phyloP scores from a whole-genome alignment of 495 filamentous ascomycete species.

The Hypoxylon cercidicola region DNA sequence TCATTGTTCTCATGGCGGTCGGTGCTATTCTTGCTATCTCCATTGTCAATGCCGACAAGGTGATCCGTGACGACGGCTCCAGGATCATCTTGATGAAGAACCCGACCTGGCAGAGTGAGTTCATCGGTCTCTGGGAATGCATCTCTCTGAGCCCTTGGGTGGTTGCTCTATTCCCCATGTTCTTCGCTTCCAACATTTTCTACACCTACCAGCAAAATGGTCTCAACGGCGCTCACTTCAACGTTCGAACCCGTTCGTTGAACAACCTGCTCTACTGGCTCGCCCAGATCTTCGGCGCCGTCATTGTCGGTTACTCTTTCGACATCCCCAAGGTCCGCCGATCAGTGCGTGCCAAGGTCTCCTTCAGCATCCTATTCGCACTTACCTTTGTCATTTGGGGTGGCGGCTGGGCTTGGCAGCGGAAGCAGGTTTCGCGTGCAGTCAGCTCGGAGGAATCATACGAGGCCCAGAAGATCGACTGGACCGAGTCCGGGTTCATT shows the following conservation, averaged over 20 bases:
- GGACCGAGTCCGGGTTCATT: slow-evolving; percentile 71
- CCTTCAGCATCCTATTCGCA: slow-evolving; percentile 72
- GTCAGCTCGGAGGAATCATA: slow-evolving; percentile 44
- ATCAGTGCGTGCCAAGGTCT: slow-evolving; percentile 77
- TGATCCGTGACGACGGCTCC: slow-evolving; percentile 84
- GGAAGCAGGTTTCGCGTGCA: slow-evolving; percentile 53
- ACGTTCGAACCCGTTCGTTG: slow-evolving; percentile 81
- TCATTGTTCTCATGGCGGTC: slow-evolving; percentile 82
- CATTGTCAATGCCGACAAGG: slow-evolving; percentile 78
- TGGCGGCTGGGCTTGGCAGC: slow-evolving; percentile 84
- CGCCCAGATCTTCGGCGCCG: slow-evolving; percentile 86
- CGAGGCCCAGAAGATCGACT: slow-evolving; percentile 62
- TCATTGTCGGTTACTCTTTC: slow-evolving; percentile 78
- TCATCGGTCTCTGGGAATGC: slow-evolving; percentile 81
- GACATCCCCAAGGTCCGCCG: slow-evolving; percentile 73
- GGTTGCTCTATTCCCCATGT: slow-evolving; percentile 87
- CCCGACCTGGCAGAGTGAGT: slow-evolving; percentile 81
- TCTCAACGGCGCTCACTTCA: slow-evolving; percentile 77
- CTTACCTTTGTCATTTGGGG: slow-evolving; percentile 89
- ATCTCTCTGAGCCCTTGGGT: slow-evolving; percentile 79
- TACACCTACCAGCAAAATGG: slow-evolving; percentile 77
- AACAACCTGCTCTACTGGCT: slow-evolving; percentile 90
- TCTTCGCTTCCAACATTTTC: slow-evolving; percentile 83
- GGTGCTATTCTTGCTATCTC: slow-evolving; percentile 78
- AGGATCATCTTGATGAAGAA: slow-evolving; percentile 87